Evolutionary conservation across 2,329 filamentous ascomycete genomes (phyloP), one percentile per base, ranked within the genome.

Genomic region (Periconia sp.): DNA sequence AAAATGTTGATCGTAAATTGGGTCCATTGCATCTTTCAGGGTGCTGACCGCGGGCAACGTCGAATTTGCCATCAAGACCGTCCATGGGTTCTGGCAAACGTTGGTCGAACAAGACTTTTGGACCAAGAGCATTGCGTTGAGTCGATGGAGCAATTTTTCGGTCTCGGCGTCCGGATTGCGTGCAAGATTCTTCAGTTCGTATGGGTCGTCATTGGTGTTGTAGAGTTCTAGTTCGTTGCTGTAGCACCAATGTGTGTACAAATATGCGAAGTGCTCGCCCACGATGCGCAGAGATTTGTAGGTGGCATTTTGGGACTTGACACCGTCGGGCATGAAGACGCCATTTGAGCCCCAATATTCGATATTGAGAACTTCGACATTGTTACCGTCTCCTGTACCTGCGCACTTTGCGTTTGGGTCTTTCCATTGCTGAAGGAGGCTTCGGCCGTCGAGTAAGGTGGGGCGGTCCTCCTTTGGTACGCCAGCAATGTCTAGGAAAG

Each of bases 191-290:
- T 52, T 13, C 17, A 52, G 13, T 19, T 52, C 43, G 10, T 20
- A 47, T 3, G 33, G 49, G 35, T 52, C 49, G 2, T 19, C 15
- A 35, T 6, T 27, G 31, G 66, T 62, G 56, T 89, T 79, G 64
- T 88, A 90, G 2, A 88, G 77, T 66, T 89, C 85, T 50, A 83
- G 81, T 62, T 88, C 85, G 19, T 44, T 44, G 48, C 84, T 84
- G 13, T 74, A 86, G 63, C 87, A 90, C 85, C 86, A 89, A 0
- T 87, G 83, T 0, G 83, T 80, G 61, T 89, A 89, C 55, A 85
- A 84, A 3, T 88, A 68, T 60, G 81, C 83, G 62, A 87, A 88
- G 6, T 73, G 71, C 2, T 78, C 65, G 1, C 78, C 73, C 3
- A 84, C 74, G 6, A 87, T 70, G 18, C 84, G 77, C 18, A 85